These are phyloP conservation scores for Backusella parvicylindrica DNA, from an alignment of 192 early-diverging fungal genomes.

Conservation along the genomic window DNA sequence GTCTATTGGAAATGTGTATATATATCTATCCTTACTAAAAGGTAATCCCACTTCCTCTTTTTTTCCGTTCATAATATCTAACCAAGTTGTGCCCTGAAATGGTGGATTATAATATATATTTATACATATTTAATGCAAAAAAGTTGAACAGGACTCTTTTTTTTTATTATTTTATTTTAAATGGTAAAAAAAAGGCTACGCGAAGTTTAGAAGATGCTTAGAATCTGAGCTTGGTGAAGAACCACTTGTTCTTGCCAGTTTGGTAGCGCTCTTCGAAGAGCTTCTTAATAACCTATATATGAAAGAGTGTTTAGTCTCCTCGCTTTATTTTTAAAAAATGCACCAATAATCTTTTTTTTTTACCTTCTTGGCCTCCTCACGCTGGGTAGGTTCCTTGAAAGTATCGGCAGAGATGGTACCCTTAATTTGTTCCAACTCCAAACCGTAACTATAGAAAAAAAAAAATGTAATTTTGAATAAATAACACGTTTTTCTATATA, in stretches of 20 bases:
- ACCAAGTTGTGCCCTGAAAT: background rate
- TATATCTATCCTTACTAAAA: too few species aligned
- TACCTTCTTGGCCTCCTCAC: slow-evolving; percentile 82
- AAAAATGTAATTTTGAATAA: background rate
- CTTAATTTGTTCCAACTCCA: slow-evolving; percentile 95
- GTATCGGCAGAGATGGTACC: slow-evolving; percentile 77
- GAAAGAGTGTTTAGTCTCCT: too few species aligned
- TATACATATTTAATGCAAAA: background rate
- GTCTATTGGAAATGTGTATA: too few species aligned
- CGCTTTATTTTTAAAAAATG: too few species aligned
- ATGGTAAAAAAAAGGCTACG: background rate
- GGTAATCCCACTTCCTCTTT: too few species aligned
- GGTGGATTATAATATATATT: background rate
- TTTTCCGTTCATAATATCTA: too few species aligned
- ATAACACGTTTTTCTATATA: background rate
- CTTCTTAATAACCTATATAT: slow-evolving; percentile 74
- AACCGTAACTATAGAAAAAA: slow-evolving; percentile 67
- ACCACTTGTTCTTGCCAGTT: slow-evolving; percentile 99
- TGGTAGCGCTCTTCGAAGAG: slow-evolving; percentile 97
- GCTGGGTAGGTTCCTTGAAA: slow-evolving; percentile 95
- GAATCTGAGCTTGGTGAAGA: slow-evolving; percentile 99
- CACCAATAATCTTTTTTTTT: background rate
- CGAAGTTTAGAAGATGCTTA: slow-evolving; percentile 40
- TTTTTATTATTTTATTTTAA: slow-evolving; percentile 2
- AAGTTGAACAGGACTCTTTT: background rate